These are phyloP conservation scores for Miscanthus sacchariflorus DNA, from an alignment of 202 grass and related monocot species.

Conservation along the genomic window DNA sequence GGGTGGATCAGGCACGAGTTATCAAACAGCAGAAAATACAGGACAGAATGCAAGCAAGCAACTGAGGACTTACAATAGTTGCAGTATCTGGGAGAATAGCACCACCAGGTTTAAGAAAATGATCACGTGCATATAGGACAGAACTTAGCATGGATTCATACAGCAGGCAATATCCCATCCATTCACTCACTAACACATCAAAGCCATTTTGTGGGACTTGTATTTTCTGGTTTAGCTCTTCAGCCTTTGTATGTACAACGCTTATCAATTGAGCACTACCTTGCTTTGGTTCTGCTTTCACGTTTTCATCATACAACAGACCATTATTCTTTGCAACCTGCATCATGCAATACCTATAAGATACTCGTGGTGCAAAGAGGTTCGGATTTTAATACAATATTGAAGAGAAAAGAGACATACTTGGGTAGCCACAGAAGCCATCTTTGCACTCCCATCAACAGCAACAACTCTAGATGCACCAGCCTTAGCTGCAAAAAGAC, in stretches of 20 bases:
- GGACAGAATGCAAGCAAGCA: neutral
- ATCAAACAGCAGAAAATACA: slow-evolving; percentile 25
- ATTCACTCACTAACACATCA: slow-evolving; percentile 97
- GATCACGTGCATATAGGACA: slow-evolving; percentile 88
- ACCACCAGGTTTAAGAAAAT: slow-evolving; percentile 90
- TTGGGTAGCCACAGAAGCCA: slow-evolving; percentile 82
- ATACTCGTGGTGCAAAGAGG: neutral
- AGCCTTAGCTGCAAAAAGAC: slow-evolving; percentile 93
- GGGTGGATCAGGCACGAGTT: slow-evolving; percentile 35
- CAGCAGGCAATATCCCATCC: slow-evolving; percentile 98
- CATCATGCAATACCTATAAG: slow-evolving; percentile 40
- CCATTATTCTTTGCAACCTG: slow-evolving; percentile 90
- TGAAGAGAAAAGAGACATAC: slow-evolving; percentile 39
- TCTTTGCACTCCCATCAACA: slow-evolving; percentile 94
- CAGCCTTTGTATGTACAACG: slow-evolving; percentile 83
- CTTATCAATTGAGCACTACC: slow-evolving; percentile 54
- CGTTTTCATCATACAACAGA: slow-evolving; percentile 50
- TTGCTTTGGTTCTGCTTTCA: slow-evolving; percentile 26
- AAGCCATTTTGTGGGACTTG: slow-evolving; percentile 60
- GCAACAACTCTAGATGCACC: slow-evolving; percentile 85
- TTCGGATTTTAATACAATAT: neutral
- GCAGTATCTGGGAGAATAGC: slow-evolving; percentile 91
- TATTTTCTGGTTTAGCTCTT: slow-evolving; percentile 82
- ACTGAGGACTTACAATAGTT: slow-evolving; percentile 70
- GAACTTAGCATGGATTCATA: slow-evolving; percentile 98